Evolutionary conservation across 2,329 filamentous ascomycete species (phyloP).

Genomic region (Chaetomiaceae sp.): DNA sequence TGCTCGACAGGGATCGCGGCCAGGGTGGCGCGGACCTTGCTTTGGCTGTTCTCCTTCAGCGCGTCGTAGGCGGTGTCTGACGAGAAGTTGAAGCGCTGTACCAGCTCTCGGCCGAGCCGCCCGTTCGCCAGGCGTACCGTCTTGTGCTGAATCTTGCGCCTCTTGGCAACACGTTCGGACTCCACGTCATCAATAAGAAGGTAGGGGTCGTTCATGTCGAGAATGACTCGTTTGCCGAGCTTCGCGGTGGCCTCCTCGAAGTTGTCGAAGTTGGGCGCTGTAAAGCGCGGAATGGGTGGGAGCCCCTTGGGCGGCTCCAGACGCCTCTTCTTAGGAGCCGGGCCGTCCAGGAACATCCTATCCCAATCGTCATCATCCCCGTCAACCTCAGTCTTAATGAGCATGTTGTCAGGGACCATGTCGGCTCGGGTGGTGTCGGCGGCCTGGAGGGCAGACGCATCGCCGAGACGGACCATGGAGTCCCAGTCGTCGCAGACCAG

Average conservation of each 20-base stretch:
- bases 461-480: constrained; percentile 48
- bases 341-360: constrained; percentile 50
- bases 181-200: constrained; percentile 77
- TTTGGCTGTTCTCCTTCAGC: constrained; percentile 93
- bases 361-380: constrained; percentile 60
- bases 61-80: constrained; percentile 95
- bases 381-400: constrained; percentile 36
- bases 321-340: constrained; percentile 55
- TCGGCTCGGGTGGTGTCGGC: constrained; percentile 3
- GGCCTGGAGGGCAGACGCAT: constrained; percentile 24
- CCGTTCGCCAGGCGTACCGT: constrained; percentile 62
- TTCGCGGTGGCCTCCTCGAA: constrained; percentile 67
- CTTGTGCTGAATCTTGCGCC: constrained; percentile 49
- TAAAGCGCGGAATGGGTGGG: constrained; percentile 52
- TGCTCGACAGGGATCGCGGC: constrained; percentile 92
- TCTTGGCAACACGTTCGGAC: constrained; percentile 55
- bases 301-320: constrained; percentile 48
- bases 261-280: constrained; percentile 70
- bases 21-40: constrained; percentile 88
- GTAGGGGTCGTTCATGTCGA: constrained; percentile 84
- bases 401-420: constrained; percentile 20
- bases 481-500: constrained; percentile 86
- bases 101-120: constrained; percentile 65
- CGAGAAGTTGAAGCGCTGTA: constrained; percentile 85
- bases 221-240: constrained; percentile 68